These are phyloP conservation scores for Holtermannia corniformis DNA, from an alignment of 768 basidiomycete genomes.

Conservation along the genomic window DNA sequence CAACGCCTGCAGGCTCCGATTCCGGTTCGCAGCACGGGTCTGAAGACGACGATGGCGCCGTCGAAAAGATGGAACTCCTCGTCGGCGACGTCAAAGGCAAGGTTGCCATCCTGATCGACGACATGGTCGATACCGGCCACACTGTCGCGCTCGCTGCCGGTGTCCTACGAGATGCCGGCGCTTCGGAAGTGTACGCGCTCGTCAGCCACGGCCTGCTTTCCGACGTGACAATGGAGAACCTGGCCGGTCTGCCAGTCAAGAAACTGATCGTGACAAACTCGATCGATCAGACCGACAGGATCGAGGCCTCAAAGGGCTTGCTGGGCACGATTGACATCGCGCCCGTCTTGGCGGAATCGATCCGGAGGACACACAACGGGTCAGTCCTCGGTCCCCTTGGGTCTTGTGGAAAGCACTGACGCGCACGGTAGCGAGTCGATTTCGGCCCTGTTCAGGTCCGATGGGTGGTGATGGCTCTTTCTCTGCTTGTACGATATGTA, in stretches of 20 bases:
- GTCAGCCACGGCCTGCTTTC: constrained; percentile 91
- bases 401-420: constrained; percentile 2
- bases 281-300: constrained; percentile 68
- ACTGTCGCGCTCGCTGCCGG: constrained; percentile 85
- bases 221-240: constrained; percentile 68
- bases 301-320: constrained; percentile 61
- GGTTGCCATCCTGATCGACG: constrained; percentile 84
- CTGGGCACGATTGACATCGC: constrained; percentile 93
- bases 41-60: constrained; percentile 25
- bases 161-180: constrained; percentile 82
- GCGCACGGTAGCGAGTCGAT: constrained; percentile 34
- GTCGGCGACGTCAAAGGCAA: constrained; percentile 80
- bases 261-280: constrained; percentile 98
- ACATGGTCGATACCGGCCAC: constrained; percentile 56
- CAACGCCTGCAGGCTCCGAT: constrained; percentile 30
- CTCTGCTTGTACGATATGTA: no score
- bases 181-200: constrained; percentile 72
- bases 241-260: constrained; percentile 67
- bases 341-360: constrained; percentile 89
- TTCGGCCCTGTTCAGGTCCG: constrained; percentile 37
- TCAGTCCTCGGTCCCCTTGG: constrained; percentile 8
- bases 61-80: constrained; percentile 47
- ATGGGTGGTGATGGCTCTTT: constrained; percentile 8
- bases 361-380: constrained; percentile 90
- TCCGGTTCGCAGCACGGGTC: constrained; percentile 13